Conservation (phyloP, 2,329 filamentous ascomycete genomes). For the Alternaria atra region DNA sequence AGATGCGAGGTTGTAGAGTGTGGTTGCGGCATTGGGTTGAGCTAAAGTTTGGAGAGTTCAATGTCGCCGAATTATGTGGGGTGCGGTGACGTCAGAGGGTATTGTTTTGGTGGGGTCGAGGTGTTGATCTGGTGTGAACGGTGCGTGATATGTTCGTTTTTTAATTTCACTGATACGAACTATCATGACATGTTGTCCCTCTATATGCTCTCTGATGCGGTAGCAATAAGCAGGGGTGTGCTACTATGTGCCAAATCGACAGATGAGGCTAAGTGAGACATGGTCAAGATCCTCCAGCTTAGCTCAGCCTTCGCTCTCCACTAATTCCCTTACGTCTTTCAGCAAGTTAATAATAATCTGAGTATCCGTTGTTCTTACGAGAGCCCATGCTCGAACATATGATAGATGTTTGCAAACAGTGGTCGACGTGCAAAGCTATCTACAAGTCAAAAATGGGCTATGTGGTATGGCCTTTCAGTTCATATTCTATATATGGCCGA, state of each 20-base stretch:
- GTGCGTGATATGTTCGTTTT: neutral
- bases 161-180: neutral
- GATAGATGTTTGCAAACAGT: neutral
- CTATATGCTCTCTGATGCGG: neutral
- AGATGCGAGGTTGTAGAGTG: constrained; percentile 43
- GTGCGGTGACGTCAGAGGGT: constrained; percentile 12
- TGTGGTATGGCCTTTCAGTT: neutral
- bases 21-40: constrained; percentile 29
- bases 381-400: neutral
- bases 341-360: too few relatives aligned
- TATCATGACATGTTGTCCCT: neutral
- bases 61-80: constrained; percentile 12
- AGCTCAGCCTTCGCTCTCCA: too few relatives aligned
- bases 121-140: too few relatives aligned
- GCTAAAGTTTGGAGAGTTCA: constrained; percentile 18
- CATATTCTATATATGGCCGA: neutral
- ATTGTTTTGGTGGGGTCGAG: neutral
- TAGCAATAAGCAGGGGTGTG: too few relatives aligned
- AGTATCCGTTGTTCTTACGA: too few relatives aligned
- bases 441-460: neutral
- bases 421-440: neutral
- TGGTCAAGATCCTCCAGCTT: too few relatives aligned
- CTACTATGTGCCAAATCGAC: too few relatives aligned
- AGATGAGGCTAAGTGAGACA: too few relatives aligned
- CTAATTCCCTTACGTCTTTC: too few relatives aligned